Evolutionary conservation across 2,329 filamentous ascomycete genomes (phyloP), one percentile per base, ranked within the genome.

Genomic region (Xylaria multiplex): DNA sequence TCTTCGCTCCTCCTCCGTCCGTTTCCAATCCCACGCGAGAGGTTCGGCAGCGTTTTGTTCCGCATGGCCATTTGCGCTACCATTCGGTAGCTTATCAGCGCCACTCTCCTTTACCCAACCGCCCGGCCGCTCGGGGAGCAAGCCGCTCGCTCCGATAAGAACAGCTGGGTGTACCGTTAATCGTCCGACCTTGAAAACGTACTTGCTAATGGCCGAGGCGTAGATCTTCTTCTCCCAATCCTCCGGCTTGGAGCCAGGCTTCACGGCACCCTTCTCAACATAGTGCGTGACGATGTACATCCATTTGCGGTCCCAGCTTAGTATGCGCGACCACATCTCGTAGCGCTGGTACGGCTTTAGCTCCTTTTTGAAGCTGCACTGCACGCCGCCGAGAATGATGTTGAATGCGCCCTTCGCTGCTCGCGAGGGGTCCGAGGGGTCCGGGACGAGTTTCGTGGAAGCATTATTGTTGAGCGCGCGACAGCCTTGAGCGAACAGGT

Each of bases 101-200:
- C 68, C 73, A 24, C 69, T 66, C 35, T 81, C 80, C 59, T 79
- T 75, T 6, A 80, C 80, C 88, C 88, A 90, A 24, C 89, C 90
- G 11, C 86, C 88, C 0, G 93, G 93, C 54, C 89, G 85, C 64
- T 85, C 81, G 0, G 96, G 96, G 57, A 98, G 81, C 76, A 97
- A 82, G 1, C 89, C 88, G 56, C 90, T 90, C 42, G 90, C 86
- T 49, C 86, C 83, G 30, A 98, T 83, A 7, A 95, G 83, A 53
- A 91, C 84, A 71, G 93, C 91, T 0, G 96, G 94, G 70, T 94
- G 88, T 3, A 98, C 88, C 0, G 95, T 98, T 73, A 96, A 83
- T 27, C 95, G 84, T 0, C 91, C 92, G 62, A 93, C 84, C 82
- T 95, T 95, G 77, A 93, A 89, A 46, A 95, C 92, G 77, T 95